Percentiles rank a stretch among this genome's conserved stretches.
Evolutionary conservation across 2,329 filamentous ascomycete species (phyloP).

Genomic region (Penicillium frequentans): DNA sequence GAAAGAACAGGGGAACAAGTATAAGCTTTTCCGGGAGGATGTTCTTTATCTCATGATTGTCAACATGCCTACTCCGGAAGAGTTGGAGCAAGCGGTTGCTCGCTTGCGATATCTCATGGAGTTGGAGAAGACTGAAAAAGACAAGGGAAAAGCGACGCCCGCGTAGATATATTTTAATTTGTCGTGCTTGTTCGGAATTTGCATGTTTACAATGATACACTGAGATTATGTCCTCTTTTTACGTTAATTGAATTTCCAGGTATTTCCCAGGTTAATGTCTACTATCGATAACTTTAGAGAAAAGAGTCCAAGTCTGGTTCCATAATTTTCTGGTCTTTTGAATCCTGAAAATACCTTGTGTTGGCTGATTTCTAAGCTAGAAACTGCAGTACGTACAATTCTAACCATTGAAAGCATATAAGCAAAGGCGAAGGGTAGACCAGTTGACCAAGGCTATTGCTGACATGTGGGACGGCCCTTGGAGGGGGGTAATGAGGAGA

Average conservation of each 20-base stretch:
- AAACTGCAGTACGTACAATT: too few relatives aligned
- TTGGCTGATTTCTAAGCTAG: too few relatives aligned
- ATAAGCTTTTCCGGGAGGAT: constrained; percentile 6
- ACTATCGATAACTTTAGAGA: background rate
- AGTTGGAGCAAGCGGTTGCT: constrained; percentile 6
- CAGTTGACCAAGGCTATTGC: too few relatives aligned
- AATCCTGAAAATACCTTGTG: too few relatives aligned
- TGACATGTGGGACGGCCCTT: too few relatives aligned
- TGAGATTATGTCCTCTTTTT: background rate
- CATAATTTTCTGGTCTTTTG: background rate
- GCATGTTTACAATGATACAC: background rate
- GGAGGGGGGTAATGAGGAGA: too few relatives aligned
- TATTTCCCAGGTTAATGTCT: background rate
- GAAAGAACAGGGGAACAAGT: background rate
- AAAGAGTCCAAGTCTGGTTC: background rate
- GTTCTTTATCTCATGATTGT: constrained; percentile 12
- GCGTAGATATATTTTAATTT: background rate
- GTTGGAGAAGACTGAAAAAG: background rate
- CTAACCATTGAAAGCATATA: too few relatives aligned
- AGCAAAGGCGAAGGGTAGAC: too few relatives aligned
- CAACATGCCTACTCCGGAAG: constrained; percentile 9
- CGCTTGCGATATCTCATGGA: background rate
- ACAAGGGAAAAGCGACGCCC: background rate
- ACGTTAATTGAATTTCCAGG: background rate
- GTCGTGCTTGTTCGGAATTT: background rate